phyloP scores from a whole-genome alignment of 1,284 basidiomycete genomes.

The Irpex sp. region DNA sequence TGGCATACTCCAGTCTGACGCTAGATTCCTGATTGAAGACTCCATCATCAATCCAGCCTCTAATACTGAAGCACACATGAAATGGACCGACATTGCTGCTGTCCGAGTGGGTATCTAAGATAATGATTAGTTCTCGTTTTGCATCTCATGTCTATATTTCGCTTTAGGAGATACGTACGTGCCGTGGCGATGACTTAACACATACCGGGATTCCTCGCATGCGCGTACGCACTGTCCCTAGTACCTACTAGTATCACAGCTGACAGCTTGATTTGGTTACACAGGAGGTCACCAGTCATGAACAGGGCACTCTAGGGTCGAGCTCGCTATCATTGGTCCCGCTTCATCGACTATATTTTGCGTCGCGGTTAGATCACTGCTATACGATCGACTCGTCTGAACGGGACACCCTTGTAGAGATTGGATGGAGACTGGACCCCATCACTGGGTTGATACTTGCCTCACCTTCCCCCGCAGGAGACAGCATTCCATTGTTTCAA shows the following conservation, averaged over 20 bases:
- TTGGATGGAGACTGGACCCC: background rate
- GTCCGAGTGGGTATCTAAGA: background rate
- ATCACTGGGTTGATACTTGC: background rate
- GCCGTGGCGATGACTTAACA: too few species aligned
- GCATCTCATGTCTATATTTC: background rate
- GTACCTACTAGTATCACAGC: too few species aligned
- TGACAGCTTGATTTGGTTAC: too few species aligned
- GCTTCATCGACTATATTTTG: background rate
- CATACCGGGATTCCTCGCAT: too few species aligned
- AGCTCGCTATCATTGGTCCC: background rate
- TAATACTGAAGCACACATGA: background rate
- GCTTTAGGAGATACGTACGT: background rate
- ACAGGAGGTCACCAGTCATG: background rate
- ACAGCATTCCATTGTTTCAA: background rate
- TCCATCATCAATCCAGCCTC: background rate
- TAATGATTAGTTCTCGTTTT: background rate
- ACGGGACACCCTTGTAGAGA: background rate
- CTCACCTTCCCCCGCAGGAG: background rate
- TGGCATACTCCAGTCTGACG: background rate
- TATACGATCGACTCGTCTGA: background rate
- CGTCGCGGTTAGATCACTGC: background rate
- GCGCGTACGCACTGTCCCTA: too few species aligned
- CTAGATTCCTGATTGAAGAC: background rate
- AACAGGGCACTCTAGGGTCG: background rate
- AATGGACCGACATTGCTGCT: background rate